Conservation (phyloP, 768 basidiomycete genomes). For the Pleurotus djamor region DNA sequence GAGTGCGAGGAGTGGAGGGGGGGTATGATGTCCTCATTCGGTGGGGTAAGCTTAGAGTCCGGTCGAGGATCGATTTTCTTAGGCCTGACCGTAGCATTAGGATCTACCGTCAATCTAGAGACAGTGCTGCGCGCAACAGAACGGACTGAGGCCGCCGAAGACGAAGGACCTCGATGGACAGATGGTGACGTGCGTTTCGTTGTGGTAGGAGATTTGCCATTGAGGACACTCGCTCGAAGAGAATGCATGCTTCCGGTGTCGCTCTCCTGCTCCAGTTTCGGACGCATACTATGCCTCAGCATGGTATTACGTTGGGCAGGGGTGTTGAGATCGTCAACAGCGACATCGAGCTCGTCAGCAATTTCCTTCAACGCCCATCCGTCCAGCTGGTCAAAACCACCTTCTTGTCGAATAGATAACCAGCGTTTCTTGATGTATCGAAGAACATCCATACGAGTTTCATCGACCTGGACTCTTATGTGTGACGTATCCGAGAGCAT, state of each 20-base stretch:
- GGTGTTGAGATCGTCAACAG: slow-evolving; percentile 68
- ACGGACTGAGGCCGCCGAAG: slow-evolving; percentile 38
- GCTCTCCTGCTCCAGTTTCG: slow-evolving; percentile 37
- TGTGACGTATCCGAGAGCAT: slow-evolving; percentile 70
- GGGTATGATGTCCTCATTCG: slow-evolving; percentile 14
- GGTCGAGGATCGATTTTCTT: slow-evolving; percentile 35
- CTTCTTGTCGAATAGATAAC: slow-evolving; percentile 68
- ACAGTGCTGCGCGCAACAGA: slow-evolving; percentile 42
- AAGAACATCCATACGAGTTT: slow-evolving; percentile 62
- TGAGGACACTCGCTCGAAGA: slow-evolving; percentile 42
- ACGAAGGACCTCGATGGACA: slow-evolving; percentile 12
- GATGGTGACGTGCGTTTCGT: slow-evolving; percentile 15
- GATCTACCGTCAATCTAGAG: slow-evolving; percentile 15
- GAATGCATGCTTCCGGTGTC: slow-evolving; percentile 37
- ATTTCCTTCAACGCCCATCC: slow-evolving; percentile 90
- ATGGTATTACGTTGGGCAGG: slow-evolving; percentile 26
- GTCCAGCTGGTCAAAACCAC: slow-evolving; percentile 84
- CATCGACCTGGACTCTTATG: slow-evolving; percentile 72
- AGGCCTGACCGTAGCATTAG: background rate
- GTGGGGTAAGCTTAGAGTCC: slow-evolving; percentile 73
- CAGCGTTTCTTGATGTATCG: slow-evolving; percentile 79
- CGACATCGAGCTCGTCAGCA: slow-evolving; percentile 75
- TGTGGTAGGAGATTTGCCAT: slow-evolving; percentile 18
- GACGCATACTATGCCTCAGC: slow-evolving; percentile 14
- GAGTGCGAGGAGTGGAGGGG: slow-evolving; percentile 14